These are phyloP conservation scores for Pseudodiploospora longispora DNA, from an alignment of 2,329 filamentous ascomycete genomes.

Conservation along the genomic window DNA sequence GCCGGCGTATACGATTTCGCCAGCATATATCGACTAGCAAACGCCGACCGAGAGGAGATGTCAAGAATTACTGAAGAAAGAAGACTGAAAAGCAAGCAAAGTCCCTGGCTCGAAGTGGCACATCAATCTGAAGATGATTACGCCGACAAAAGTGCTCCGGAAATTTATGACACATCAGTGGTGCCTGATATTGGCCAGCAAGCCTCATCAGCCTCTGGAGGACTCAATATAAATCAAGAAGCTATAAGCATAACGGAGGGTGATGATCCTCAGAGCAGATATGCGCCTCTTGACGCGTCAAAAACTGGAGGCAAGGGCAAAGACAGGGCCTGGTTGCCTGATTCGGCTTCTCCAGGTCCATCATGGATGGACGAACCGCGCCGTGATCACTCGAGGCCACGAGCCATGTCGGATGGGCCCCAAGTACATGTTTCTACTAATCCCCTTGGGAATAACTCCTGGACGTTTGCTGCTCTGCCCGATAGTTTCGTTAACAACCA, in stretches of 20 bases:
- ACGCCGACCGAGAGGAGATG: slow-evolving; percentile 51
- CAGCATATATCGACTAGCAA: slow-evolving; percentile 50
- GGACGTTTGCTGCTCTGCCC: slow-evolving; percentile 43
- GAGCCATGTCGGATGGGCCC: slow-evolving; percentile 51
- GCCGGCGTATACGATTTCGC: slow-evolving; percentile 29
- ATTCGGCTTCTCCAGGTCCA: slow-evolving; percentile 5
- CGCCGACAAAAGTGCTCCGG: background rate
- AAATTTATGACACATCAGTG: too few relatives aligned
- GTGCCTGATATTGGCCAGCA: too few relatives aligned
- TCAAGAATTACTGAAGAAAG: slow-evolving; percentile 54
- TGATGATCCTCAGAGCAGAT: too few relatives aligned
- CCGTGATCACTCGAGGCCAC: slow-evolving; percentile 30
- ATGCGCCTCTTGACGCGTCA: too few relatives aligned
- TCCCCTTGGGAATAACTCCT: slow-evolving; percentile 52
- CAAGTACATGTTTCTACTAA: slow-evolving; percentile 35
- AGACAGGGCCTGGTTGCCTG: slow-evolving; percentile 11
- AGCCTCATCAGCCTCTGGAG: too few relatives aligned
- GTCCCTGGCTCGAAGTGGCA: slow-evolving; percentile 51
- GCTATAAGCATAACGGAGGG: too few relatives aligned
- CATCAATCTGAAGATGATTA: slow-evolving; percentile 22
- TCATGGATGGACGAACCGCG: slow-evolving; percentile 8
- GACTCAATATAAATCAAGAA: too few relatives aligned
- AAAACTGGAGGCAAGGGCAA: slow-evolving; percentile 18
- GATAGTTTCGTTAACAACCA: slow-evolving; percentile 4
- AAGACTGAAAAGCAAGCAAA: slow-evolving; percentile 48